These are phyloP conservation scores for Saccharomyces jurei DNA, from an alignment of 805 yeast genomes.

Conservation along the genomic window DNA sequence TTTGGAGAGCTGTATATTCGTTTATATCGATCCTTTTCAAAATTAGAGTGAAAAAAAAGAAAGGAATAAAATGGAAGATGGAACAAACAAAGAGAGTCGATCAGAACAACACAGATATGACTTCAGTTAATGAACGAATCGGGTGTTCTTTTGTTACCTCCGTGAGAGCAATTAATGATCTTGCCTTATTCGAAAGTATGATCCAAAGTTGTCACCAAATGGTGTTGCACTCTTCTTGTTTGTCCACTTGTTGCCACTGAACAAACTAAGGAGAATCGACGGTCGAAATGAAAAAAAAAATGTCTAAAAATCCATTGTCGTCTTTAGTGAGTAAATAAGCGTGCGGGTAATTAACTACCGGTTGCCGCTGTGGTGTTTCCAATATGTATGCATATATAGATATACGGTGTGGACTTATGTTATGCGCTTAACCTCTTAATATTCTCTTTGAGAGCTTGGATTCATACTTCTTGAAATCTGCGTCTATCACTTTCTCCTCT, in stretches of 20 bases:
- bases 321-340: background rate
- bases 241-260: background rate
- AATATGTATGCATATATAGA: background rate
- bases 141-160: background rate
- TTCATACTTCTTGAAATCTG: background rate
- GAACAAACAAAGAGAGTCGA: background rate
- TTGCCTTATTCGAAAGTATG: background rate
- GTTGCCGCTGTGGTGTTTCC: background rate
- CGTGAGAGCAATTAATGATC: background rate
- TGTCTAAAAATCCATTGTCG: background rate
- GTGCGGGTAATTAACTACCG: background rate
- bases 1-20: background rate
- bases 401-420: background rate
- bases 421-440: background rate
- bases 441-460: background rate
- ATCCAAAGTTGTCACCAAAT: background rate
- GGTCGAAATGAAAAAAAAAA: background rate
- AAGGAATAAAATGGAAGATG: background rate
- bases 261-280: background rate
- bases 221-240: background rate
- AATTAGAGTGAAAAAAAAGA: background rate
- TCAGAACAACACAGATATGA: background rate
- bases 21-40: background rate
- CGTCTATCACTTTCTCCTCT: background rate
- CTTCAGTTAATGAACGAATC: background rate